These are phyloP conservation scores for Dichotomocladium elegans DNA, from an alignment of 371 early-diverging fungal genomes.

Conservation along the genomic window DNA sequence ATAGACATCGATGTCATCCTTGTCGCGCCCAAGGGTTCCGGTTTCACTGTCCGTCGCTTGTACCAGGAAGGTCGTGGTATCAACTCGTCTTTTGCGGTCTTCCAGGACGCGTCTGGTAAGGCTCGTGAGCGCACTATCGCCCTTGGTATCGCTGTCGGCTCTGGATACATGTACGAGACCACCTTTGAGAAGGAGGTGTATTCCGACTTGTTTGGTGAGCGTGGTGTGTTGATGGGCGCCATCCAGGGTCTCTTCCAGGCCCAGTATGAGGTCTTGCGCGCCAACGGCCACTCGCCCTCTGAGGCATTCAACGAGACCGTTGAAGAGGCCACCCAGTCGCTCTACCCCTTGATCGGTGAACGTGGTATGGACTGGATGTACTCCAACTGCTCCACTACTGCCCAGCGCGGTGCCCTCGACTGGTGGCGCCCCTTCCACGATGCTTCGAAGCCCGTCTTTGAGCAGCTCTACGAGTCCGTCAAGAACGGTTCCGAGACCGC, in stretches of 20 bases:
- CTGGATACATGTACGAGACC: constrained; percentile 97
- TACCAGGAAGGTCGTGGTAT: constrained; percentile 97
- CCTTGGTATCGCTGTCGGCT: constrained; percentile 93
- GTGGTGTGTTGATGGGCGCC: constrained; percentile 98
- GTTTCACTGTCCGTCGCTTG: constrained; percentile 92
- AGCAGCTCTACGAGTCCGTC: constrained; percentile 85
- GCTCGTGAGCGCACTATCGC: constrained; percentile 92
- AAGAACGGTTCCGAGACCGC: constrained; percentile 89
- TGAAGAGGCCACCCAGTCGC: constrained; percentile 97
- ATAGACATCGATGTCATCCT: constrained; percentile 91
- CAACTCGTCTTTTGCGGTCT: constrained; percentile 95
- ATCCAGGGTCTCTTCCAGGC: constrained; percentile 96
- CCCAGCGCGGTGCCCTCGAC: constrained; percentile 95
- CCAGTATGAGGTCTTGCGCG: constrained; percentile 95
- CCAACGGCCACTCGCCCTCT: constrained; percentile 92
- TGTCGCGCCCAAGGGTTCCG: constrained; percentile 96
- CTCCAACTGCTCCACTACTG: constrained; percentile 95
- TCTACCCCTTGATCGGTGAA: constrained; percentile 94
- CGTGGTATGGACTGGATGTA: constrained; percentile 98
- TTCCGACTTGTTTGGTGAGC: constrained; percentile 96
- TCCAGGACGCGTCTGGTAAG: constrained; percentile 90
- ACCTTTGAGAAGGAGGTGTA: constrained; percentile 95
- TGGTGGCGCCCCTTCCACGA: constrained; percentile 94
- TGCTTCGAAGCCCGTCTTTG: constrained; percentile 93
- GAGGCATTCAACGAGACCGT: constrained; percentile 99